A percentile compares a stretch with the other conserved stretches of the same genome.
Evolutionary conservation across 2,329 filamentous ascomycete genomes (phyloP).

Genomic region (Arthrinium phaeospermum): DNA sequence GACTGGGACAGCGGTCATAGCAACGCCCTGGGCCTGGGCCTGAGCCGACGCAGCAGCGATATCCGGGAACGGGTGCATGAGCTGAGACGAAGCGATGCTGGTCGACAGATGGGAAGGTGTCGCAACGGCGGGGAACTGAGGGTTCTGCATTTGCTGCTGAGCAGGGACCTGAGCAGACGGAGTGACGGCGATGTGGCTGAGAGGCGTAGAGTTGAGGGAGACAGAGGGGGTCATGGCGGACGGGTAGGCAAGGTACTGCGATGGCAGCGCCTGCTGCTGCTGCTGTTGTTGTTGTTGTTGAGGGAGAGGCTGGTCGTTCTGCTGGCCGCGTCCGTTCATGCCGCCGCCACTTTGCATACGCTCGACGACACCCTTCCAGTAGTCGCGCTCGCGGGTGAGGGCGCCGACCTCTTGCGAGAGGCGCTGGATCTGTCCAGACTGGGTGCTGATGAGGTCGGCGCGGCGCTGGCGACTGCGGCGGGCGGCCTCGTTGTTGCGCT

Average conservation of each 20-base stretch:
- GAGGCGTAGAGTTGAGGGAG: background rate
- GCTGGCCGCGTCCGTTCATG: background rate
- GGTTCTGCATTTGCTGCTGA: background rate
- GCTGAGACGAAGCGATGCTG: background rate
- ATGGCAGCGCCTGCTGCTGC: background rate
- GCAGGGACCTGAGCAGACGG: background rate
- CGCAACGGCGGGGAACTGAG: background rate
- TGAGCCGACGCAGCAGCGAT: background rate
- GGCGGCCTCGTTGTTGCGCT: constrained; percentile 19
- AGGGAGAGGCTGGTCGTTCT: background rate
- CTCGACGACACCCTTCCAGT: constrained; percentile 12
- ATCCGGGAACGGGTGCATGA: background rate
- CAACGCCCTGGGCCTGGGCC: background rate
- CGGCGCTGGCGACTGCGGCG: constrained; percentile 12
- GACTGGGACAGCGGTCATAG: background rate
- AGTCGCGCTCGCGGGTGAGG: constrained; percentile 11
- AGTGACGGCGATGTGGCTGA: background rate
- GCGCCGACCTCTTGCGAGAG: constrained; percentile 9
- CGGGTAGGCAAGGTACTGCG: background rate
- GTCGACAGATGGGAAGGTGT: background rate
- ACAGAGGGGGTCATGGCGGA: background rate
- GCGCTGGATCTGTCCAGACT: background rate
- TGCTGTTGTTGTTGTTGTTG: no score
- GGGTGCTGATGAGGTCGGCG: background rate
- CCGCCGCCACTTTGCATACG: background rate